Percentiles rank a stretch among this genome's conserved stretches.
These are phyloP conservation scores for Arthrobotrys sinensis DNA, from an alignment of 2,329 filamentous ascomycete genomes.

Conservation along the genomic window DNA sequence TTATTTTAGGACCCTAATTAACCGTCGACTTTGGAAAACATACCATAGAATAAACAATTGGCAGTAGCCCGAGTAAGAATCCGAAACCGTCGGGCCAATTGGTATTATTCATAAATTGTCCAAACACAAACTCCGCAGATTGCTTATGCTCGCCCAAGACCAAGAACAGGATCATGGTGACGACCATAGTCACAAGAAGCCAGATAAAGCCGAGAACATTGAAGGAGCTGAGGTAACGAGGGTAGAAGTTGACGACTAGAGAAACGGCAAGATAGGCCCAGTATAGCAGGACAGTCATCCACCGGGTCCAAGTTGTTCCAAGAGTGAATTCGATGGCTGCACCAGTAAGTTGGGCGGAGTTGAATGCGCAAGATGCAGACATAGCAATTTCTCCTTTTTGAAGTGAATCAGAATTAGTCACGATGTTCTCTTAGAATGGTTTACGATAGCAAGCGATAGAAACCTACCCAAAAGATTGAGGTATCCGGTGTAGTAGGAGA, in stretches of 20 bases:
- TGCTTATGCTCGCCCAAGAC: slow-evolving; percentile 57
- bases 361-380: slow-evolving; percentile 60
- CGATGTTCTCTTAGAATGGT: not conserved
- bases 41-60: slow-evolving; percentile 61
- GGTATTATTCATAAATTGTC: slow-evolving; percentile 56
- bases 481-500: slow-evolving; percentile 60
- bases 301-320: slow-evolving; percentile 48
- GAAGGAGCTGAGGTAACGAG: slow-evolving; percentile 57
- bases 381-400: slow-evolving; percentile 57
- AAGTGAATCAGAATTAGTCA: not conserved
- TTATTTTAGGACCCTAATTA: not conserved
- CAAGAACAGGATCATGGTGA: slow-evolving; percentile 48
- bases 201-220: slow-evolving; percentile 57
- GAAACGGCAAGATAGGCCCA: slow-evolving; percentile 55
- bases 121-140: slow-evolving; percentile 54
- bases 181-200: slow-evolving; percentile 50
- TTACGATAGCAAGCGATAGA: too few relatives aligned
- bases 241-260: slow-evolving; percentile 58
- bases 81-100: slow-evolving; percentile 50
- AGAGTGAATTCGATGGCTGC: slow-evolving; percentile 51
- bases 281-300: slow-evolving; percentile 60
- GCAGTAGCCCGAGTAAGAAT: slow-evolving; percentile 44
- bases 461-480: slow-evolving; percentile 56
- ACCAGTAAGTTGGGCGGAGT: slow-evolving; percentile 58
- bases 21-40: not conserved